These are phyloP conservation scores for Neurospora sp. DNA, from an alignment of 495 filamentous ascomycete species.

Conservation along the genomic window DNA sequence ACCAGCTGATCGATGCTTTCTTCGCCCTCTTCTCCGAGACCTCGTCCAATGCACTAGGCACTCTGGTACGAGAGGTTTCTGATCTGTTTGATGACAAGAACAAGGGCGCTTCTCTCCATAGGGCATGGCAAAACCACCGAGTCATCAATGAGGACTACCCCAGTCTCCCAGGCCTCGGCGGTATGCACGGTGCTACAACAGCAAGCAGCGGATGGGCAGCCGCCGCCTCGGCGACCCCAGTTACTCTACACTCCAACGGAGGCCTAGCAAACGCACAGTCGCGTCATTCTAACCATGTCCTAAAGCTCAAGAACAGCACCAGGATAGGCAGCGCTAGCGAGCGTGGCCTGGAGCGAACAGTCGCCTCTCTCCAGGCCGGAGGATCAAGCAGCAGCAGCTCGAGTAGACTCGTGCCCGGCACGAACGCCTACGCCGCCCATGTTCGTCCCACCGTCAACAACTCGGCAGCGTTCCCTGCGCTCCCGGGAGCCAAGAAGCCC, in stretches of 20 bases:
- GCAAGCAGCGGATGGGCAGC: slow-evolving; percentile 41
- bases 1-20: slow-evolving; percentile 71
- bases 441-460: slow-evolving; percentile 25
- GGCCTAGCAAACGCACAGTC: slow-evolving; percentile 24
- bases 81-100: slow-evolving; percentile 79
- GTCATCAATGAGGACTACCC: slow-evolving; percentile 96
- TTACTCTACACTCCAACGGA: slow-evolving; percentile 7
- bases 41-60: slow-evolving; percentile 67
- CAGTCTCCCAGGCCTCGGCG: slow-evolving; percentile 63
- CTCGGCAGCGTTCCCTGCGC: slow-evolving; percentile 22
- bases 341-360: background rate
- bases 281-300: slow-evolving; percentile 31
- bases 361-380: slow-evolving; percentile 42
- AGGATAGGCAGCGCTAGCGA: slow-evolving; percentile 17
- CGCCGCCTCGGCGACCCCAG: slow-evolving; percentile 33
- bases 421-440: slow-evolving; percentile 30
- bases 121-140: slow-evolving; percentile 88
- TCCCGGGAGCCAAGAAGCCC: slow-evolving; percentile 40
- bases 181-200: slow-evolving; percentile 40
- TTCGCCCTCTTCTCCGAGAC: slow-evolving; percentile 70
- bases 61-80: slow-evolving; percentile 81
- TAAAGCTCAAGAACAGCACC: slow-evolving; percentile 41
- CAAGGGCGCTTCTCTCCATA: slow-evolving; percentile 62
- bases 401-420: slow-evolving; percentile 28
- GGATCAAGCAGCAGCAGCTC: slow-evolving; percentile 29